phyloP scores from a whole-genome alignment of 1,139 yeast species.

The Yamadazyma sp. region DNA sequence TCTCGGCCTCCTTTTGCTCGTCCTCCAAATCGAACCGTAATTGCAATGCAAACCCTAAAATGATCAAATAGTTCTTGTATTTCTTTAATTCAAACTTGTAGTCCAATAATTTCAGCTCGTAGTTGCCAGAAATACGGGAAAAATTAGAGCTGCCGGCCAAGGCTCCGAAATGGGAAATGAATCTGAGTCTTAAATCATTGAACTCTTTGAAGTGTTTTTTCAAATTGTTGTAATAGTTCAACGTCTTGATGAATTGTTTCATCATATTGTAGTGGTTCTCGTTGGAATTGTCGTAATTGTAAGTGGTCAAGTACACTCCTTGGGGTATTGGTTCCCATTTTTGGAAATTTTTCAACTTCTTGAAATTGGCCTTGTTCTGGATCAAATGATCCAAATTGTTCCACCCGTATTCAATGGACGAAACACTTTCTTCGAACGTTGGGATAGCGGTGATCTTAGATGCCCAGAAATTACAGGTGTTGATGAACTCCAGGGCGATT shows the following conservation, averaged over 20 bases:
- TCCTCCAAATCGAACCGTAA: constrained; percentile 46
- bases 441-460: constrained; percentile 83
- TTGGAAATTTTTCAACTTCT: constrained; percentile 33
- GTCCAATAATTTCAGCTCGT: constrained; percentile 39
- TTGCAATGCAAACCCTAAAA: constrained; percentile 50
- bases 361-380: constrained; percentile 31
- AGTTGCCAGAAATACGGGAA: constrained; percentile 35
- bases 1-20: constrained; percentile 24
- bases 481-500: constrained; percentile 69
- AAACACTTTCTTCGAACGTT: constrained; percentile 55
- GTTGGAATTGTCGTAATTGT: constrained; percentile 22
- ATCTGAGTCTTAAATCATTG: constrained; percentile 29
- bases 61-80: constrained; percentile 47
- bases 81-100: constrained; percentile 46
- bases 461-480: constrained; percentile 89
- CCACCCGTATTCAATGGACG: constrained; percentile 88
- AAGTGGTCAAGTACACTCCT: constrained; percentile 44
- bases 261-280: constrained; percentile 44
- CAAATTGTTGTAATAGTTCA: constrained; percentile 44
- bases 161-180: constrained; percentile 29
- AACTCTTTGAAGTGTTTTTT: constrained; percentile 39
- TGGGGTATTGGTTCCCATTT: constrained; percentile 45
- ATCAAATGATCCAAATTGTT: constrained; percentile 43
- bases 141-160: constrained; percentile 36
- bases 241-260: constrained; percentile 47